Conservation (phyloP, 139 green algal genomes). For the Auxenochlorella pyrenoidosa region DNA sequence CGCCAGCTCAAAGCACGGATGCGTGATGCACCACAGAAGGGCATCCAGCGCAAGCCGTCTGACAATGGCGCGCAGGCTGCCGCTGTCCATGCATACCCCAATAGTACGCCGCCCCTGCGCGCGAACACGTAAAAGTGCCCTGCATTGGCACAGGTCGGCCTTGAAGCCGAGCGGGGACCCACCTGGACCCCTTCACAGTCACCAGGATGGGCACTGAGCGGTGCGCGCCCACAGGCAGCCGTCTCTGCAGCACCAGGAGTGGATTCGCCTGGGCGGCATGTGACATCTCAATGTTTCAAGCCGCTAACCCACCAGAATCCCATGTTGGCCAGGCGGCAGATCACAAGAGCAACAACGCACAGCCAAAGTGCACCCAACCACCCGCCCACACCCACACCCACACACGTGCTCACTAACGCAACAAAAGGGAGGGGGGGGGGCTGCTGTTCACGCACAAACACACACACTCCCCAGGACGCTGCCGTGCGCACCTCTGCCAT, state of each 20-base stretch:
- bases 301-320: too few relatives aligned
- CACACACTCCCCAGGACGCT: neutral
- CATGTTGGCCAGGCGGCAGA: too few relatives aligned
- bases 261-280: neutral
- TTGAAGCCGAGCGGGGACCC: neutral
- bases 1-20: too few relatives aligned
- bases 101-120: neutral
- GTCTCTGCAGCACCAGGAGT: neutral
- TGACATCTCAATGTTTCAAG: neutral
- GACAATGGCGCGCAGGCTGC: too few relatives aligned
- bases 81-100: too few relatives aligned
- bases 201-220: constrained; percentile 47
- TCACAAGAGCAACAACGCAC: neutral
- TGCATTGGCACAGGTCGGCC: neutral
- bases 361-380: neutral
- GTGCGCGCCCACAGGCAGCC: constrained; percentile 58
- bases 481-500: neutral
- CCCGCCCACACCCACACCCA: neutral
- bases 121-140: too few relatives aligned
- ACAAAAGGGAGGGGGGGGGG: too few relatives aligned
- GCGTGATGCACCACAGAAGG: too few relatives aligned
- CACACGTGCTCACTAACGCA: too few relatives aligned
- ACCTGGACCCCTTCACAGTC: constrained; percentile 61
- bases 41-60: too few relatives aligned
- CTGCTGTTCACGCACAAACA: too few relatives aligned